Base-by-base conservation (phyloP, 2,329 filamentous ascomycete genomes). In the Pseudomassariella vexata region DNA sequence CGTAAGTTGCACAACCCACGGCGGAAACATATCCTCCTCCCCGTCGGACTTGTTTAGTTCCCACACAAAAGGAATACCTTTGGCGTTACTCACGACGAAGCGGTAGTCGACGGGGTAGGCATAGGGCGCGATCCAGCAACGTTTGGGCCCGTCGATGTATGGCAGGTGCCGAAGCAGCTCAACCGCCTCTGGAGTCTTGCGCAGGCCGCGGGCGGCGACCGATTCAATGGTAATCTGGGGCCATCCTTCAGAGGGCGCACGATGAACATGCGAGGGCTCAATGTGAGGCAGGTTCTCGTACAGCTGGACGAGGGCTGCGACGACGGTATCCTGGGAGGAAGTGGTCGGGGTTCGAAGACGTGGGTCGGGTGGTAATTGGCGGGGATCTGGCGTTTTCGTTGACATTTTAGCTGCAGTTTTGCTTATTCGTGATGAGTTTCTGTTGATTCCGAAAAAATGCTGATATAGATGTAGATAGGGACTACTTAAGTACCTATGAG, bases 61-160 rank as follows among this genome's bases (percentile, higher is more conserved):
- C n/a, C n/a, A n/a, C n/a, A n/a, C n/a, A n/a, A n/a, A n/a, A n/a
- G n/a, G n/a, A n/a, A n/a, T n/a, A n/a, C n/a, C n/a, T n/a, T n/a
- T n/a, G n/a, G n/a, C n/a, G n/a, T n/a, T n/a, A n/a, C n/a, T n/a
- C n/a, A n/a, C n/a, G n/a, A n/a, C n/a, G n/a, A 27, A 9, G 3
- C 30, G 23, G 12, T 33, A 27, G 19, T 33, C 30, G 19, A 16
- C 19, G 3, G 30, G 30, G 12, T 20, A 27, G 3, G 30, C 18
- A 16, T 33, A 23, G 11, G 30, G 30, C 23, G 24, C 24, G 17
- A 33, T 33, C 17, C 23, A 33, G n/a, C n/a, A n/a, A n/a, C n/a
- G n/a, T n/a, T n/a, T n/a, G 24, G 30, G 23, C 14, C 24, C 14
- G 7, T 27, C 24, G 5, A 33, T 19, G 22, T 33, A 33, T 4